Evolutionary conservation across 2,329 filamentous ascomycete species (phyloP), one percentile per base, ranked within the genome.

Genomic region (Fusarium circinatum): DNA sequence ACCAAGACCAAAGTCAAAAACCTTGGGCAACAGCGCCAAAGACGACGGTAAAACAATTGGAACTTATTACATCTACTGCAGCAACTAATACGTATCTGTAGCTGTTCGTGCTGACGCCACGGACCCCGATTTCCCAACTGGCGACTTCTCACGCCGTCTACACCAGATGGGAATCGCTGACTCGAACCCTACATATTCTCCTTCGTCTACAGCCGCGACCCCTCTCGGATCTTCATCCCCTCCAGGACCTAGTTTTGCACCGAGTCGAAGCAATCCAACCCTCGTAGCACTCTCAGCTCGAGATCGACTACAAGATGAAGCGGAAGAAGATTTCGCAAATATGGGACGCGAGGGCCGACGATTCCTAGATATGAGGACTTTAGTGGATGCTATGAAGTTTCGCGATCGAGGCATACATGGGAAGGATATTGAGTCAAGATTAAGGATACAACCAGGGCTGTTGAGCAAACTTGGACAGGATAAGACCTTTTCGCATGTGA

Each of bases 81-180:
- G 12, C 15, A n/a, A 28, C 75, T 78, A 52, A 78, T 59, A 58
- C 34, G 8, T 44, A 9, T 41, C 38, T 55, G 41, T 59, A 87
- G 84, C 82, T 15, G 82, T 85, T 68, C 81, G 77, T 60, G 77
- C 82, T 44, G 84, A 87, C 65, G 80, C 80, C 41, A 74, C 76
- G 68, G 83, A 86, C 65, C 83, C 86, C n/a, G 83, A 87, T 74
- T 76, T 79, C 41, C 70, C 81, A 24, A 80, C 83, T 49, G 78
- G 82, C n/a, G 84, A 81, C 70, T 89, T 88, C 79, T 85, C 87
- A 14, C 80, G 81, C 55, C 87, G 88, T 22, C 84, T 90, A 10
- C 84, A 84, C 32, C 80, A 87, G 70, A 89, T 90, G 85, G 88
- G 88, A 76, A 82, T 89, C 36, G 88, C 84, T 14, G 84, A 87